Conservation (phyloP, 2,329 filamentous ascomycete genomes). For the Apiospora marii region DNA sequence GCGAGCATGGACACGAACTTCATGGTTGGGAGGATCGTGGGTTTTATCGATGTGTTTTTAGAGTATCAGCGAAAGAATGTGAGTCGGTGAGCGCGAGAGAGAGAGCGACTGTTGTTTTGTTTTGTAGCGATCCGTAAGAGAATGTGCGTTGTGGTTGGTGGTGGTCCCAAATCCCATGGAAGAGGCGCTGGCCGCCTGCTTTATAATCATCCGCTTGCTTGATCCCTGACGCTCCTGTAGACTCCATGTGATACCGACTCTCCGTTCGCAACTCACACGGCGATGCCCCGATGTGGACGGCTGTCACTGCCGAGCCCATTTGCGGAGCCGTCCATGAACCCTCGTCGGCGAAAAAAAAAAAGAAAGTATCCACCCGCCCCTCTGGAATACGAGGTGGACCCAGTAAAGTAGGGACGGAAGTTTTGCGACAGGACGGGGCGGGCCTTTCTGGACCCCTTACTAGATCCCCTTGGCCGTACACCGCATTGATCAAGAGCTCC, state of each 20-base stretch:
- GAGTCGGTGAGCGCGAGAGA: not conserved
- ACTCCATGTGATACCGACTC: not conserved
- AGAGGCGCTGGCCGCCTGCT: not conserved
- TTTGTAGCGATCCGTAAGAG: not conserved
- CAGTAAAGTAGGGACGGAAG: not conserved
- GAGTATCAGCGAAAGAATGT: not conserved
- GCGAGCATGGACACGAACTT: conserved; percentile 3
- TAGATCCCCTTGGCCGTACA: not conserved
- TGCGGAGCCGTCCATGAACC: not conserved
- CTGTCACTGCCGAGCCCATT: not conserved
- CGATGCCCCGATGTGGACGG: not conserved
- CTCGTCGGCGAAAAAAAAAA: not conserved
- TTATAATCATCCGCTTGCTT: not conserved
- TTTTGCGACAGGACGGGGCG: not conserved
- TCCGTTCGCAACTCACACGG: not conserved
- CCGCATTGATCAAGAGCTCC: not conserved
- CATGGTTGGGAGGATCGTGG: not conserved
- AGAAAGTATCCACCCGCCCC: not conserved
- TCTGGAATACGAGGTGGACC: not conserved
- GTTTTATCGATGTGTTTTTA: not conserved
- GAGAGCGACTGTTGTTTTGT: not conserved
- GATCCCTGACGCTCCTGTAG: not conserved
- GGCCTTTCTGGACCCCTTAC: not conserved
- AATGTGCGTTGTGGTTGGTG: not conserved
- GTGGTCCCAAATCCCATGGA: no score